A percentile compares a stretch with the other conserved stretches of the same genome.
These are phyloP conservation scores for Podaxis sp. DNA, from an alignment of 768 basidiomycete genomes.

Conservation along the genomic window DNA sequence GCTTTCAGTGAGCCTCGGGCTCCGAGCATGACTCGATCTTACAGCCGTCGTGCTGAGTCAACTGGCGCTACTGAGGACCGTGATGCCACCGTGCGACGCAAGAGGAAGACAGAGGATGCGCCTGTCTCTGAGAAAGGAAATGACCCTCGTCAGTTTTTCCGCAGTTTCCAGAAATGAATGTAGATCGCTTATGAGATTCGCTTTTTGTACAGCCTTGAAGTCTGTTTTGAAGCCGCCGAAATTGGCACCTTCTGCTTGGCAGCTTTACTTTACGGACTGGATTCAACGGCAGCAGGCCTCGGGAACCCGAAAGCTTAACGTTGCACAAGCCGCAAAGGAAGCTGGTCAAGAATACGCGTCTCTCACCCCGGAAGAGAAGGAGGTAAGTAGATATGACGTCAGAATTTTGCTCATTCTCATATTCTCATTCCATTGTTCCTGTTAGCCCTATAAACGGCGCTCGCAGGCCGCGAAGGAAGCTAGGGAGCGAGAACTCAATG, in stretches of 20 bases:
- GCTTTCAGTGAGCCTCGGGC: constrained; percentile 47
- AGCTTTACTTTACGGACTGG: constrained; percentile 95
- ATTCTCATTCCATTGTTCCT: constrained; percentile 22
- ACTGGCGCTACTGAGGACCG: constrained; percentile 48
- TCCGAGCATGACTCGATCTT: constrained; percentile 53
- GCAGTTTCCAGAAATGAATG: constrained; percentile 11
- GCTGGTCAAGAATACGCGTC: constrained; percentile 88
- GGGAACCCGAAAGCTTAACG: constrained; percentile 84
- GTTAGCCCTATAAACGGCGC: constrained; percentile 80
- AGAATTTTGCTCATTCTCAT: constrained; percentile 22
- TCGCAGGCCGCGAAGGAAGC: constrained; percentile 84
- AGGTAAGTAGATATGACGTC: constrained; percentile 54
- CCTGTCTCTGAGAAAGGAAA: constrained; percentile 34
- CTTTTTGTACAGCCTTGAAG: constrained; percentile 53
- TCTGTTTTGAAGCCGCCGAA: constrained; percentile 86
- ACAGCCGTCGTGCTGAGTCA: constrained; percentile 69
- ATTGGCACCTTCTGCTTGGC: constrained; percentile 93
- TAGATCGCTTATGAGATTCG: constrained; percentile 18
- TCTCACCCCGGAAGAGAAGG: constrained; percentile 78
- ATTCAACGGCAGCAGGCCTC: constrained; percentile 83
- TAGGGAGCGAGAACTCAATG: constrained; percentile 77
- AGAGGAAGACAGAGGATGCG: constrained; percentile 46
- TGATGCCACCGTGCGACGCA: constrained; percentile 74
- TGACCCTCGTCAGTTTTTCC: constrained; percentile 46
- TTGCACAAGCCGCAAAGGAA: constrained; percentile 93